phyloP scores from a whole-genome alignment of 352 stramenopile genomes.

The Pythium sukuiense region DNA sequence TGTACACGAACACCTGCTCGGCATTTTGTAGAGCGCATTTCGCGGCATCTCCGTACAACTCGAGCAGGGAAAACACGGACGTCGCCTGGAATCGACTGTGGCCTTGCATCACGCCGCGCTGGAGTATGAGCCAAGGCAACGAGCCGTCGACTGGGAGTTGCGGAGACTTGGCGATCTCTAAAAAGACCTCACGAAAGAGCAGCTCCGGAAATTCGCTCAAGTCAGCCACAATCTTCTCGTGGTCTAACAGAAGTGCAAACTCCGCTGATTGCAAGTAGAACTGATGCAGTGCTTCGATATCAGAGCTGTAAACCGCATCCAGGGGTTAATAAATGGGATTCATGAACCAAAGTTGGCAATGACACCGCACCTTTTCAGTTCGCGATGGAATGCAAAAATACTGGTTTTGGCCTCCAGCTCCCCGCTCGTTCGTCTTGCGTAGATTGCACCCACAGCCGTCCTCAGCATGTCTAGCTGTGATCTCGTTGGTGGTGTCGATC shows the following conservation, averaged over 20 bases:
- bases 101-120: slow-evolving; percentile 34
- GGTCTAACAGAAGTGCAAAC: slow-evolving; percentile 60
- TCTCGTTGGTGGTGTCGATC: slow-evolving; percentile 30
- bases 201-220: slow-evolving; percentile 69
- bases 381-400: slow-evolving; percentile 76
- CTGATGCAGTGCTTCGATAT: slow-evolving; percentile 53
- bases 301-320: slow-evolving; percentile 36
- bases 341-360: neutral
- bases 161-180: slow-evolving; percentile 61
- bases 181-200: slow-evolving; percentile 82
- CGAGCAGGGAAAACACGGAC: slow-evolving; percentile 51
- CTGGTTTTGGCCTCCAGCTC: slow-evolving; percentile 50
- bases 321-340: no score
- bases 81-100: neutral
- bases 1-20: slow-evolving; percentile 68
- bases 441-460: slow-evolving; percentile 60
- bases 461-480: slow-evolving; percentile 58
- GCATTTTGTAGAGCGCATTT: slow-evolving; percentile 46
- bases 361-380: slow-evolving; percentile 52
- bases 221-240: slow-evolving; percentile 46
- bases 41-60: slow-evolving; percentile 87
- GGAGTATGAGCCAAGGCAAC: slow-evolving; percentile 79
- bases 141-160: slow-evolving; percentile 86
- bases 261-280: slow-evolving; percentile 49
- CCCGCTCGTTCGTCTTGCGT: slow-evolving; percentile 57